Evolutionary conservation across 1,139 yeast genomes (phyloP).

Genomic region (Kodamaea arcana): DNA sequence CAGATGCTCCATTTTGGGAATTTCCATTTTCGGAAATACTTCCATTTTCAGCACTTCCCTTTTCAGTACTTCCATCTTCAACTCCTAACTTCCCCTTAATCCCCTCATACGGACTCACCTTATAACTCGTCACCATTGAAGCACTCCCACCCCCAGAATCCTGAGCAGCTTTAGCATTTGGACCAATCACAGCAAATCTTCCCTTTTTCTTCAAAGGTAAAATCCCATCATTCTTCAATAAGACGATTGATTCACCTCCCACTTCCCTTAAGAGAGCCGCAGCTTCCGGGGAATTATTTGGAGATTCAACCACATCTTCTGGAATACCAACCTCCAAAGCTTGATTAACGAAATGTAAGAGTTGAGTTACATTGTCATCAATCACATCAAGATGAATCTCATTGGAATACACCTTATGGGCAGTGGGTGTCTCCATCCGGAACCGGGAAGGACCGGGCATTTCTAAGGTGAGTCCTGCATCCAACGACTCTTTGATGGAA

Average conservation of each 20-base stretch:
- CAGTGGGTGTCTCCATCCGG: constrained; percentile 36
- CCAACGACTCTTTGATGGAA: constrained; percentile 42
- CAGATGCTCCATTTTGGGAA: too few relatives aligned
- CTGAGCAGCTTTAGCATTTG: constrained; percentile 30
- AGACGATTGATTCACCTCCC: constrained; percentile 17
- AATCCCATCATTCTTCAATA: constrained; percentile 18
- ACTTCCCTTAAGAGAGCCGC: constrained; percentile 13
- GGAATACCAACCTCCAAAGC: constrained; percentile 15
- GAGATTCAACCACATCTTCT: constrained; percentile 10
- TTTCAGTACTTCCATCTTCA: too few relatives aligned
- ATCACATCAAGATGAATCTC: constrained; percentile 18
- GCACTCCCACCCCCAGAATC: constrained; percentile 41
- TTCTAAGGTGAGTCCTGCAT: constrained; percentile 58
- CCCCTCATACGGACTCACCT: constrained; percentile 32
- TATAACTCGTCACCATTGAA: constrained; percentile 27
- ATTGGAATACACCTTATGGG: constrained; percentile 32
- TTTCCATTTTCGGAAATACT: constrained; percentile 16
- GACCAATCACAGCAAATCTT: constrained; percentile 35
- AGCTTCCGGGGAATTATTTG: constrained; percentile 15
- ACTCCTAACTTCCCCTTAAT: constrained; percentile 21
- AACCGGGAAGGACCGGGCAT: constrained; percentile 60
- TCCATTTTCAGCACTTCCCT: too few relatives aligned
- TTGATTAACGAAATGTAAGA: constrained; percentile 15
- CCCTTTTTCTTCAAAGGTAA: constrained; percentile 14
- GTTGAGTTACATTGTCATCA: constrained; percentile 14